A percentile compares a stretch with the other conserved stretches of the same genome.
Conservation (phyloP, 768 basidiomycete species). For the Suillus variegatus region DNA sequence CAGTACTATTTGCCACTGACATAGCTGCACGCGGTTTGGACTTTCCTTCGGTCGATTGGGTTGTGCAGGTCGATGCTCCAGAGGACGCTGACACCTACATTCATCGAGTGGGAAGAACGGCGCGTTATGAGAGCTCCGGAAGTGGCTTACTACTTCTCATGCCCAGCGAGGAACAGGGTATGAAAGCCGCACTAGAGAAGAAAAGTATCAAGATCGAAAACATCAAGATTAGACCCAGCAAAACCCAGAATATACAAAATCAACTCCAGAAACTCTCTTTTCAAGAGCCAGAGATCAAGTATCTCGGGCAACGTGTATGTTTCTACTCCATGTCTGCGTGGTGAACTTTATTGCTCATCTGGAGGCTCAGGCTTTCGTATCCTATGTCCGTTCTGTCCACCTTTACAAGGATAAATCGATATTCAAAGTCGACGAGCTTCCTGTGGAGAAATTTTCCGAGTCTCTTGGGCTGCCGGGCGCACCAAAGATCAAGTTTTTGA, state of each 20-base stretch:
- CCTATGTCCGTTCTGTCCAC: conserved; percentile 90
- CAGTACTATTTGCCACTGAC: conserved; percentile 92
- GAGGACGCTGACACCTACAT: conserved; percentile 98
- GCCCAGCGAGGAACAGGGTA: conserved; percentile 93
- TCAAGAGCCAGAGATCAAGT: conserved; percentile 95
- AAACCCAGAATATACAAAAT: conserved; percentile 81
- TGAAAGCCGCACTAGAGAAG: conserved; percentile 67
- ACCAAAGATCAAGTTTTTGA: conserved; percentile 91
- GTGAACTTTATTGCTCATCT: neutral
- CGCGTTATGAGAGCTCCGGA: conserved; percentile 89
- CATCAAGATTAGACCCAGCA: conserved; percentile 88
- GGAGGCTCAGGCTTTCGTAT: conserved; percentile 79
- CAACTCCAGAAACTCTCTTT: conserved; percentile 93
- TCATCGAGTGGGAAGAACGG: conserved; percentile 94
- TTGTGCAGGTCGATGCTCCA: conserved; percentile 92
- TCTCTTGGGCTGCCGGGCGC: conserved; percentile 92
- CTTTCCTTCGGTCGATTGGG: conserved; percentile 97
- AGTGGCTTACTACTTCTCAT: conserved; percentile 80
- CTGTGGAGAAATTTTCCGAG: conserved; percentile 81
- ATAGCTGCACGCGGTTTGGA: conserved; percentile 95
- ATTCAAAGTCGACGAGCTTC: conserved; percentile 84
- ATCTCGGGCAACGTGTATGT: conserved; percentile 88
- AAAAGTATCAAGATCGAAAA: conserved; percentile 73
- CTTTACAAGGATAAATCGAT: conserved; percentile 93
- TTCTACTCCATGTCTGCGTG: neutral